Base-by-base conservation (phyloP, 2,329 filamentous ascomycete genomes). In the Fusarium pseudoanthophilum region DNA sequence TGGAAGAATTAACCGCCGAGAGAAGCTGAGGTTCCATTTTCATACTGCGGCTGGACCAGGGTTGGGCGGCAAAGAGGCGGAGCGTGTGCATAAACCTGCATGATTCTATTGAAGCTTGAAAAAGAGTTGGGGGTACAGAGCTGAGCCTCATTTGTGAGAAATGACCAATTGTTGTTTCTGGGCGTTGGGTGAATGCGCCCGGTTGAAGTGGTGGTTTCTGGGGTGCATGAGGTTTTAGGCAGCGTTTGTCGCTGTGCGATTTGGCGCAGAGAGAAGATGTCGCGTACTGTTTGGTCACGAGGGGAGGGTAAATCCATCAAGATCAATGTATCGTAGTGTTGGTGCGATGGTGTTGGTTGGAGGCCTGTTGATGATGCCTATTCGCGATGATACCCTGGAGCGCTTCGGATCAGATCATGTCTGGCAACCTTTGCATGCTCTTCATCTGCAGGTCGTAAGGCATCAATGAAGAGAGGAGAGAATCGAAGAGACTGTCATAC, bases 11-110 rank as follows among this genome's bases (percentile, higher is more conserved):
- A 49, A 58, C 40, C 42, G 30, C 39, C 16, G 36, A 4, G n/a
- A 21, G 16, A n/a, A 28, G 37, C n/a, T 51, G 28, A 52, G 48
- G 28, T 34, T 28, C 42, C 30, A 40, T 51, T 61, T 52, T 64
- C 37, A 64, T 61, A n/a, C 45, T 60, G 36, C 60, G 57, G 57
- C 57, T 62, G 62, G 34, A 65, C 62, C 39, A 16, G 46, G 62
- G 39, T 62, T 42, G 39, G 48, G 58, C 58, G 48, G 28, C 28
- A 49, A 56, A 11, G 49, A 61, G 58, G 58, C 48, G 40, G 60
- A 59, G 60, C 40, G 58, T 59, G 36, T 21, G 39, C 32, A 30
- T 40, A 40, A 40, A 53, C 34, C 14, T 37, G 56, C 42, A 59
- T 34, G 34, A 4, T 28, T 28, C n/a, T 62, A 28, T 40, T 40